Evolutionary conservation across 2,329 filamentous ascomycete species (phyloP).

Genomic region (Aspergillus bombycis): DNA sequence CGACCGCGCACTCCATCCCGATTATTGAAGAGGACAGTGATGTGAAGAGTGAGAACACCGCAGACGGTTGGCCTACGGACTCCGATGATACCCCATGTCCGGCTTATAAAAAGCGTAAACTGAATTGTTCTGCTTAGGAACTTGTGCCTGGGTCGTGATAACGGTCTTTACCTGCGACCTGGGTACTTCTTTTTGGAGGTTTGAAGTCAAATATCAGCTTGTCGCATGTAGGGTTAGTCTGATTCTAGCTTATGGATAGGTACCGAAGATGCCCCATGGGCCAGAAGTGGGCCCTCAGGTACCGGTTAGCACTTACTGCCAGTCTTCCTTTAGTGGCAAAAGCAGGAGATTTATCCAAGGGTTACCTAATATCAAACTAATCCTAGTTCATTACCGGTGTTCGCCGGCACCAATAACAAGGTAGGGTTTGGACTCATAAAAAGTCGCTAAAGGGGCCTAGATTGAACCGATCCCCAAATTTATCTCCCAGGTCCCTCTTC

Average conservation of each 20-base stretch:
- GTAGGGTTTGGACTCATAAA: not conserved
- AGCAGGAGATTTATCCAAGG: not conserved
- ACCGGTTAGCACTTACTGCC: not conserved
- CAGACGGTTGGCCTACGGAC: too few relatives aligned
- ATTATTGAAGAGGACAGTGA: too few relatives aligned
- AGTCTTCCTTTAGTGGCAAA: too few relatives aligned
- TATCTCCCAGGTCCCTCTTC: not conserved
- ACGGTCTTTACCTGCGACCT: too few relatives aligned
- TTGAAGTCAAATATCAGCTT: too few relatives aligned
- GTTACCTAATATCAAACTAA: not conserved
- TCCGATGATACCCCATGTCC: too few relatives aligned
- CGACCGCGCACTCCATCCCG: too few relatives aligned
- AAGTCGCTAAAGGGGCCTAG: not conserved
- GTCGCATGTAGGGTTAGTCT: not conserved
- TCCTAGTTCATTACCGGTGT: not conserved
- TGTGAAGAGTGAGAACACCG: too few relatives aligned
- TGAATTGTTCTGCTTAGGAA: too few relatives aligned
- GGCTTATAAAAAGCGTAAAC: too few relatives aligned
- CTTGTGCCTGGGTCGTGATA: too few relatives aligned
- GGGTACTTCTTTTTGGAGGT: too few relatives aligned
- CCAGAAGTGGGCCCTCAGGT: not conserved
- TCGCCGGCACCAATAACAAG: not conserved
- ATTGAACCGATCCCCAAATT: not conserved
- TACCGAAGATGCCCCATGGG: not conserved
- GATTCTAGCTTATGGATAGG: not conserved